A percentile compares a stretch with the other conserved stretches of the same genome.
These are phyloP conservation scores for Ceratocystis ficicola DNA, from an alignment of 2,329 filamentous ascomycete genomes.

Conservation along the genomic window DNA sequence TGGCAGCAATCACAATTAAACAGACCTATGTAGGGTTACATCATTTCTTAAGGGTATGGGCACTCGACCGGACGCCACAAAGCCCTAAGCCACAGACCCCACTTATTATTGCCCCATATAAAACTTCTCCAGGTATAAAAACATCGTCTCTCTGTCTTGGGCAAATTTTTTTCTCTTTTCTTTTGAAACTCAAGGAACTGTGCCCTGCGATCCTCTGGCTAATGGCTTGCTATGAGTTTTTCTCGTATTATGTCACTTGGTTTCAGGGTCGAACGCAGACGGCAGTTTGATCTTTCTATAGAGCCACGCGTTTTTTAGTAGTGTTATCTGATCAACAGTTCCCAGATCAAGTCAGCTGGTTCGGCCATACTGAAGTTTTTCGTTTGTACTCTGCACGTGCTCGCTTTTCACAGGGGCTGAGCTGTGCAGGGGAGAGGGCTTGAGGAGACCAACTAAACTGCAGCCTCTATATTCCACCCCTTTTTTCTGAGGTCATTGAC, in stretches of 20 bases:
- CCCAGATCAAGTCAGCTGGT: slow-evolving; percentile 45
- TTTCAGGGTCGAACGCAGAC: slow-evolving; percentile 53
- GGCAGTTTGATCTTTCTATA: slow-evolving; percentile 73
- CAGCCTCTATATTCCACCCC: slow-evolving; percentile 79
- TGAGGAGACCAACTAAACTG: slow-evolving; percentile 25
- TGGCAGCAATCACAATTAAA: neutral
- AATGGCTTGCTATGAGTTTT: slow-evolving; percentile 20
- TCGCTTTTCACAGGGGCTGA: slow-evolving; percentile 1
- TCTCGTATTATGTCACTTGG: neutral
- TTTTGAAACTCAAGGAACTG: slow-evolving; percentile 57
- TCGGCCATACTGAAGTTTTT: slow-evolving; percentile 4
- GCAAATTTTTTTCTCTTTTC: slow-evolving; percentile 27
- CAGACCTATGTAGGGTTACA: too few relatives aligned
- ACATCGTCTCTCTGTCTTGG: too few relatives aligned
- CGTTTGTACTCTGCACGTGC: slow-evolving; percentile 5
- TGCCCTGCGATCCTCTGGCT: slow-evolving; percentile 66
- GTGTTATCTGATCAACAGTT: slow-evolving; percentile 94
- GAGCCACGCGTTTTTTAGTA: slow-evolving; percentile 59
- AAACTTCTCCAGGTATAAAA: too few relatives aligned
- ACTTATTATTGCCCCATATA: too few relatives aligned
- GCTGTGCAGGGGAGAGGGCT: slow-evolving; percentile 1
- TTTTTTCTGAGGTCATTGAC: slow-evolving; percentile 83
- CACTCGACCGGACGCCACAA: too few relatives aligned
- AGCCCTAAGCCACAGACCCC: too few relatives aligned
- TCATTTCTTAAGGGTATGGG: too few relatives aligned